Evolutionary conservation across 2,329 filamentous ascomycete genomes (phyloP).

Genomic region (Alternaria brassicicola): DNA sequence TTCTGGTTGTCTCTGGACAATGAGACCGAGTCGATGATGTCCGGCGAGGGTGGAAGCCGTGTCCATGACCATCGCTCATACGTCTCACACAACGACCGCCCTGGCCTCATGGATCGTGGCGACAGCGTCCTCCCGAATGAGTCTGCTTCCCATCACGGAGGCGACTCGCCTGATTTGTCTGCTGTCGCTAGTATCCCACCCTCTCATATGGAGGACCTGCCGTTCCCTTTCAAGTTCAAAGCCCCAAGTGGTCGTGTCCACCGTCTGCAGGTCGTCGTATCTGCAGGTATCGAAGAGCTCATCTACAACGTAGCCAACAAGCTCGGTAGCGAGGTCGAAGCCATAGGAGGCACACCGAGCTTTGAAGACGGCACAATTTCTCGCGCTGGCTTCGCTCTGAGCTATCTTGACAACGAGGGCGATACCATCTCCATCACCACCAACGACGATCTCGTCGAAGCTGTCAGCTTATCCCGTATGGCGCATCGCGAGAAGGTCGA

Average conservation of each 20-base stretch:
- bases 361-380: slow-evolving; percentile 81
- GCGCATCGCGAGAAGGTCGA: slow-evolving; percentile 89
- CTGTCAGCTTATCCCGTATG: slow-evolving; percentile 81
- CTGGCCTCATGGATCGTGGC: slow-evolving; percentile 65
- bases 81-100: slow-evolving; percentile 78
- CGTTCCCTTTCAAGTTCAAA: slow-evolving; percentile 99
- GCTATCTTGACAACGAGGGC: slow-evolving; percentile 95
- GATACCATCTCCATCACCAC: slow-evolving; percentile 97
- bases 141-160: slow-evolving; percentile 89
- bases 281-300: slow-evolving; percentile 80
- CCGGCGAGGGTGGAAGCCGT: slow-evolving; percentile 82
- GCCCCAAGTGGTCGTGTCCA: slow-evolving; percentile 94
- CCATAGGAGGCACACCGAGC: slow-evolving; percentile 78
- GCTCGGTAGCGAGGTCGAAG: slow-evolving; percentile 80
- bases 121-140: slow-evolving; percentile 92
- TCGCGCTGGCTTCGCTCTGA: slow-evolving; percentile 83
- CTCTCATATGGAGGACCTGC: slow-evolving; percentile 66
- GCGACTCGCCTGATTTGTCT: slow-evolving; percentile 75
- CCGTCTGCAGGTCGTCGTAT: slow-evolving; percentile 81
- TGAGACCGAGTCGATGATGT: slow-evolving; percentile 95
- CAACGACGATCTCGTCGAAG: slow-evolving; percentile 89
- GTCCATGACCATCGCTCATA: slow-evolving; percentile 72
- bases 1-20: slow-evolving; percentile 98
- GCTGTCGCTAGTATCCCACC: slow-evolving; percentile 63
- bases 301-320: slow-evolving; percentile 80